Evolutionary conservation across 768 basidiomycete species (phyloP).

Genomic region (Termitomyces sp.): DNA sequence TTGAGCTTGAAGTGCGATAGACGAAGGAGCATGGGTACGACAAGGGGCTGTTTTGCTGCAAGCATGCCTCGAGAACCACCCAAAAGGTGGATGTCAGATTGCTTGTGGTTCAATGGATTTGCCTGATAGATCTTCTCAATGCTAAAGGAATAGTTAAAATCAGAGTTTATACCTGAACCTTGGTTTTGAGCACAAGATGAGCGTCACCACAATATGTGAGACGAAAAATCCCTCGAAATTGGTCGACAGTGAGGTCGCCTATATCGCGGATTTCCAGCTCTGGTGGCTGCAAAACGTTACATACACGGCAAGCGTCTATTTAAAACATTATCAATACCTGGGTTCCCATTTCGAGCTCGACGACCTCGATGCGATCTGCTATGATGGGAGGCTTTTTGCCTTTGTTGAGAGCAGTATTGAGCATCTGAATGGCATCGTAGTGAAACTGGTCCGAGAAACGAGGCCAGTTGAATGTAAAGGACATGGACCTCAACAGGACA

Average conservation of each 20-base stretch:
- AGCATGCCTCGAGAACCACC: constrained; percentile 82
- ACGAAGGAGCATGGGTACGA: constrained; percentile 96
- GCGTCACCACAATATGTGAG: constrained; percentile 95
- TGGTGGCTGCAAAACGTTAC: constrained; percentile 62
- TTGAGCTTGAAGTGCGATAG: constrained; percentile 92
- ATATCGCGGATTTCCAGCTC: constrained; percentile 97
- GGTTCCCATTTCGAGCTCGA: constrained; percentile 98
- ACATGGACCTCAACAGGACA: constrained; percentile 39
- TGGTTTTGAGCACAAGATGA: constrained; percentile 80
- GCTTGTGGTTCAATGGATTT: constrained; percentile 91
- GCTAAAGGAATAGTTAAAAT: neutral
- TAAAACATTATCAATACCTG: constrained; percentile 46
- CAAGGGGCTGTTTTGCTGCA: constrained; percentile 89
- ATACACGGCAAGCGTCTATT: neutral
- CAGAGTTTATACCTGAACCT: constrained; percentile 69
- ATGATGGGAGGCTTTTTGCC: constrained; percentile 97
- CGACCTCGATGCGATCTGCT: constrained; percentile 95
- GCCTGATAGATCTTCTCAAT: constrained; percentile 44
- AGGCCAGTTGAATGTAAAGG: constrained; percentile 94
- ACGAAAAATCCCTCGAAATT: constrained; percentile 95
- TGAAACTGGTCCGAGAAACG: constrained; percentile 96
- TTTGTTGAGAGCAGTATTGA: constrained; percentile 95
- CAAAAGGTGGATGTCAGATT: constrained; percentile 85
- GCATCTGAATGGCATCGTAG: constrained; percentile 93
- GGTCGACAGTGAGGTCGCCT: constrained; percentile 91